phyloP scores from a whole-genome alignment of 1,139 yeast genomes.

The Yamadazyma conglobata region DNA sequence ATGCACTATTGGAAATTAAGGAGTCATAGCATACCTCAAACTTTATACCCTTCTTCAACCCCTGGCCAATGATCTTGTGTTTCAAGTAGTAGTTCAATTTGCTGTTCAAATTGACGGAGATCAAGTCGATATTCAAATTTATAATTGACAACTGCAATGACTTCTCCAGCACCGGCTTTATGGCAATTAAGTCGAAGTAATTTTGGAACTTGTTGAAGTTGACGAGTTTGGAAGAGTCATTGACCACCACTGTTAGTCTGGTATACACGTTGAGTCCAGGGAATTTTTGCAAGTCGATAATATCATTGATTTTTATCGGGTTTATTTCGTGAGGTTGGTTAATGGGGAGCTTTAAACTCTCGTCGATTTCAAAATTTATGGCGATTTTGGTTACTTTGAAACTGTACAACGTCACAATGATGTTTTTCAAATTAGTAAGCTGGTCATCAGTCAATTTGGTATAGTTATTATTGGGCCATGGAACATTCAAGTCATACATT shows the following conservation, averaged over 20 bases:
- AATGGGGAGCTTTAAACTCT: constrained; percentile 55
- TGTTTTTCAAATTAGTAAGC: constrained; percentile 41
- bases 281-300: constrained; percentile 23
- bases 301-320: constrained; percentile 31
- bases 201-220: constrained; percentile 59
- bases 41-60: constrained; percentile 75
- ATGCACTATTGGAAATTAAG: constrained; percentile 32
- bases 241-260: constrained; percentile 69
- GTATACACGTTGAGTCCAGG: constrained; percentile 52
- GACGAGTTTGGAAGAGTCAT: constrained; percentile 77
- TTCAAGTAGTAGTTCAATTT: constrained; percentile 75
- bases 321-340: constrained; percentile 30
- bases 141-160: constrained; percentile 73
- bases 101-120: constrained; percentile 65
- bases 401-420: constrained; percentile 52
- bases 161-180: constrained; percentile 76
- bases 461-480: constrained; percentile 68
- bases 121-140: constrained; percentile 72
- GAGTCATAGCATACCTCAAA: constrained; percentile 74
- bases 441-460: constrained; percentile 39
- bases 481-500: constrained; percentile 70
- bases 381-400: constrained; percentile 76
- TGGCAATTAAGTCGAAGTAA: constrained; percentile 75
- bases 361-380: constrained; percentile 60
- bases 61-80: constrained; percentile 82